phyloP scores from a whole-genome alignment of 768 basidiomycete genomes.

The Mycena galericulata region DNA sequence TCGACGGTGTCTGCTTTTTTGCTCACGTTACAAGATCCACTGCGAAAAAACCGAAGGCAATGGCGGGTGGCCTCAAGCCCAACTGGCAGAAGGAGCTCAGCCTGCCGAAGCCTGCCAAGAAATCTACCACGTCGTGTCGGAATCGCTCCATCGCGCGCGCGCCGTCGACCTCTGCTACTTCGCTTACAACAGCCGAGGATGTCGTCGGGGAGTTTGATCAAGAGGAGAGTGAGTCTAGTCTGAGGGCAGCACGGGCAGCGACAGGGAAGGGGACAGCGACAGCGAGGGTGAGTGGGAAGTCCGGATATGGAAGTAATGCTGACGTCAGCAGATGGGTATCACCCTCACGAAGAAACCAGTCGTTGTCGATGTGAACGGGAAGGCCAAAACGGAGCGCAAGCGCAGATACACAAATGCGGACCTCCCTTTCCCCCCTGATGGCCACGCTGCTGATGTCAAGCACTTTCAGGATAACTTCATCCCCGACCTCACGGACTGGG shows the following conservation, averaged over 20 bases:
- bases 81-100: conserved; percentile 11
- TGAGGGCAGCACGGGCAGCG: neutral
- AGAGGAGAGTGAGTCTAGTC: neutral
- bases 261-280: neutral
- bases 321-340: conserved; percentile 18
- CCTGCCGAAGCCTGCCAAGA: neutral
- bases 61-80: neutral
- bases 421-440: conserved; percentile 19
- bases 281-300: conserved; percentile 2
- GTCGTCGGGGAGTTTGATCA: neutral
- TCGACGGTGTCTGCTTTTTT: too few species aligned
- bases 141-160: neutral
- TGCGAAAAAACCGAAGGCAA: too few species aligned
- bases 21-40: too few species aligned
- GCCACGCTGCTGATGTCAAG: neutral
- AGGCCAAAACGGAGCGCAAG: neutral
- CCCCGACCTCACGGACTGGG: neutral
- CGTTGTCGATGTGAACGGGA: conserved; percentile 6
- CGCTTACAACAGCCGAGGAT: neutral
- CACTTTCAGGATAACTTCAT: neutral
- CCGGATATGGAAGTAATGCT: neutral
- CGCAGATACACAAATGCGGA: neutral
- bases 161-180: neutral
- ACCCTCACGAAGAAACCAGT: neutral
- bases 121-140: neutral